Evolutionary conservation across 768 basidiomycete species (phyloP).

Genomic region (Leccinum ochraceum): DNA sequence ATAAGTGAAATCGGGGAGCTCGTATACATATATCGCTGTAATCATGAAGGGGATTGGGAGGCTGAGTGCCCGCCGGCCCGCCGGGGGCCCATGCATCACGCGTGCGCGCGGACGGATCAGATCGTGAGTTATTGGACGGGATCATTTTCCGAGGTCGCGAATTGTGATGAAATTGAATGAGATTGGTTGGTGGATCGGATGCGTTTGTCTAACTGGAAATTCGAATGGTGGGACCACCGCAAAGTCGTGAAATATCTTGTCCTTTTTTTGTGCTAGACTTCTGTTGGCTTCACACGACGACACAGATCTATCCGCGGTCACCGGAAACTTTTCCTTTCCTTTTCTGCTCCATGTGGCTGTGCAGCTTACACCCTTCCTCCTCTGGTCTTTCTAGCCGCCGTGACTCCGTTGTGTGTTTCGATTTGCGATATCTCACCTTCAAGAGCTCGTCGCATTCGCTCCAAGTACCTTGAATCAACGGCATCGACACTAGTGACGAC

Average conservation of each 20-base stretch:
- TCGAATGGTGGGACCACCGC: no score
- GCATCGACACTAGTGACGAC: background rate
- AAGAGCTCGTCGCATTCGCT: background rate
- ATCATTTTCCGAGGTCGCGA: background rate
- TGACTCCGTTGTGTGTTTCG: background rate
- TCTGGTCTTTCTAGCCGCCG: background rate
- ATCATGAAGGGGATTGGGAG: background rate
- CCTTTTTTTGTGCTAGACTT: no score
- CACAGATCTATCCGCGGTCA: background rate
- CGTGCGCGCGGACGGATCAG: background rate
- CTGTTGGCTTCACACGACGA: background rate
- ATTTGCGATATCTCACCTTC: background rate
- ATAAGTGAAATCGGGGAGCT: background rate
- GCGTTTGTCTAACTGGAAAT: background rate
- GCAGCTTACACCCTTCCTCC: background rate
- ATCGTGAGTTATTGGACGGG: background rate
- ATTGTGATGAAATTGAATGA: background rate
- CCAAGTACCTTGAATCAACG: background rate
- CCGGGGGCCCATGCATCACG: background rate
- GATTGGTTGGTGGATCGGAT: background rate
- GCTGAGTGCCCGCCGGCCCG: background rate
- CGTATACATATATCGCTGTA: background rate
- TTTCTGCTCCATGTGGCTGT: background rate
- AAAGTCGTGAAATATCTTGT: background rate
- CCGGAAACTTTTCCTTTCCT: background rate